Percentiles rank a stretch among this genome's conserved stretches.
Conservation (phyloP, 2,329 filamentous ascomycete species). For the Alternaria longipes region DNA sequence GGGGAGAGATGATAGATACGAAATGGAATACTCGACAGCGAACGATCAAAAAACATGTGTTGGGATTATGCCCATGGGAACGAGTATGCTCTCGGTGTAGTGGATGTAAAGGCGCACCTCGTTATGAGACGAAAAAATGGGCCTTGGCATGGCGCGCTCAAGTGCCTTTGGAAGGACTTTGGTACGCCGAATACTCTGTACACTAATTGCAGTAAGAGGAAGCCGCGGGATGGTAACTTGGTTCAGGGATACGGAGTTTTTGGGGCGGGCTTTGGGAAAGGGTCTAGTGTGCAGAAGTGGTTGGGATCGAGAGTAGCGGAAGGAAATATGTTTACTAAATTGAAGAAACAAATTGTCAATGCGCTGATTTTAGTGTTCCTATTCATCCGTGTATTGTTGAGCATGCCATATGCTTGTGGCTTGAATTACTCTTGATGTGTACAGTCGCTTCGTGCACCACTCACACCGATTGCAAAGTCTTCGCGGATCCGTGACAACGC, state of each 20-base stretch:
- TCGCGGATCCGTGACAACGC: slow-evolving; percentile 23
- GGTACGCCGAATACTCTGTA: neutral
- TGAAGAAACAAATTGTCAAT: neutral
- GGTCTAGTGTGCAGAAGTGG: neutral
- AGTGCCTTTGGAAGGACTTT: neutral
- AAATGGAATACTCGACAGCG: neutral
- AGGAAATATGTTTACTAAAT: neutral
- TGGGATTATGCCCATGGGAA: neutral
- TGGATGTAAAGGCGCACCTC: neutral
- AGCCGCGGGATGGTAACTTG: neutral
- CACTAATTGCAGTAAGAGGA: neutral
- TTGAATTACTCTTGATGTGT: neutral
- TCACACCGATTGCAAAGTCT: slow-evolving; percentile 24
- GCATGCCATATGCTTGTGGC: neutral
- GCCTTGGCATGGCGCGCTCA: neutral
- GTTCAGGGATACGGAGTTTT: neutral
- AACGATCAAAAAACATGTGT: neutral
- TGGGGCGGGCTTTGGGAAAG: neutral
- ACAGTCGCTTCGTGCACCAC: slow-evolving; percentile 10
- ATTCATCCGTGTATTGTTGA: neutral
- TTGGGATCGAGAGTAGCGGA: neutral
- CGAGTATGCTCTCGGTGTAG: neutral
- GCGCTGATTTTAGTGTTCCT: neutral
- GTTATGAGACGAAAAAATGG: neutral
- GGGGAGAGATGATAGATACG: neutral